Conservation (phyloP, 2,329 filamentous ascomycete species). For the Ceratocystis ficicola region DNA sequence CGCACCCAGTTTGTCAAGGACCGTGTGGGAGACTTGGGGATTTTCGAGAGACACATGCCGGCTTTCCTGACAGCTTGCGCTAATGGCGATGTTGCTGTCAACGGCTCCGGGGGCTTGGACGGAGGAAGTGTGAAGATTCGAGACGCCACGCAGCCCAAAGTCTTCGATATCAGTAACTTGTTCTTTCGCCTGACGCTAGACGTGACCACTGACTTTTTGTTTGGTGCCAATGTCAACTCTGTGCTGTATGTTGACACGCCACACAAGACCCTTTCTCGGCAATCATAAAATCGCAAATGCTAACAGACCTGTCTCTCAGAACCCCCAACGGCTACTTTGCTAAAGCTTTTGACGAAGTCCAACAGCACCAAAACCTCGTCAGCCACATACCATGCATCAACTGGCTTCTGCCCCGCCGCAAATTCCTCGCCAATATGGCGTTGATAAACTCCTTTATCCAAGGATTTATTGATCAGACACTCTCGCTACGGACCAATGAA, state of each 20-base stretch:
- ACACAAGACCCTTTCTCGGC: not conserved
- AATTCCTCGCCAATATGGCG: conserved; percentile 52
- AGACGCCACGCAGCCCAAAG: conserved; percentile 29
- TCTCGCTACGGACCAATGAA: conserved; percentile 57
- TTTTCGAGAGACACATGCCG: conserved; percentile 63
- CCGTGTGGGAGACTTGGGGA: conserved; percentile 66
- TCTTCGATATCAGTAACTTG: conserved; percentile 57
- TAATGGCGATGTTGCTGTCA: conserved; percentile 44
- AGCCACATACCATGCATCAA: conserved; percentile 53
- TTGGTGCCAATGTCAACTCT: conserved; percentile 38
- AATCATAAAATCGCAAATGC: conserved; percentile 11
- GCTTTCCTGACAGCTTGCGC: conserved; percentile 15
- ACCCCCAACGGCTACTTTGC: conserved; percentile 57
- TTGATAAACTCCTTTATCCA: conserved; percentile 66
- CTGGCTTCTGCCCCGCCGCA: conserved; percentile 47
- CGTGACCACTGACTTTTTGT: conserved; percentile 72
- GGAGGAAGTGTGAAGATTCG: conserved; percentile 35
- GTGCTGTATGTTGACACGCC: conserved; percentile 12
- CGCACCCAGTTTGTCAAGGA: conserved; percentile 79
- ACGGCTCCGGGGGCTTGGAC: conserved; percentile 52
- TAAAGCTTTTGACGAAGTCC: conserved; percentile 69
- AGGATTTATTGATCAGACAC: conserved; percentile 62
- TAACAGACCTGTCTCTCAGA: conserved; percentile 26
- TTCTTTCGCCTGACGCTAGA: conserved; percentile 82
- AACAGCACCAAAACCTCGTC: conserved; percentile 58